Base-by-base conservation (phyloP, 2,329 filamentous ascomycete species). In the Lachnellula occidentalis region DNA sequence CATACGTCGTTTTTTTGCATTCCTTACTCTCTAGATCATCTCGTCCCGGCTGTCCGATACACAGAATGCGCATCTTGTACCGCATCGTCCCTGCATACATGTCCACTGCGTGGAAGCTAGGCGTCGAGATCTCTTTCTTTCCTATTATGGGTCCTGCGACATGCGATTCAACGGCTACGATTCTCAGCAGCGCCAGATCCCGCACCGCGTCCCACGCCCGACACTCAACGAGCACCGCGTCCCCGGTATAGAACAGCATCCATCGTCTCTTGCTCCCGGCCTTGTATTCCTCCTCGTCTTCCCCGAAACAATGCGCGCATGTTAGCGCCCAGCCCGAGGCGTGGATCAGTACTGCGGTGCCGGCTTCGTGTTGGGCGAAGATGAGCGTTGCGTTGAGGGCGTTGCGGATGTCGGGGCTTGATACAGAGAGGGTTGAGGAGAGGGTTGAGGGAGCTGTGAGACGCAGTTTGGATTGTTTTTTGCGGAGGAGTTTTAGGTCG, bases 271-370 rank as follows among this genome's bases (percentile, higher is more conserved):
- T 65, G 0, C 59, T 49, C 0, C 34, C 22, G 3, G 22, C 43
- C 49, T 70, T 63, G 2, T 73, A 67, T 8, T 75, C 71, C 1
- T 67, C 62, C 4, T 59, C 57, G 0, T 64, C 66, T 47, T 79
- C 77, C 2, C 74, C 75, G 17, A 79, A 66, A 58, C 78, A 80
- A 56, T 80, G 78, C 0, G 78, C 70, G 62, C 77, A 80, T 2
- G 76, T 79, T 19, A 80, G 64, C 4, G 79, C 59, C 41, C 78
- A 66, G 4, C 78, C 77, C 3, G 63, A 53, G 0, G 70, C 58
- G 0, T 72, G 70, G 34, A 80, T 73, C 58, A 76, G 79, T 2
- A 80, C 71, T 0, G 77, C 78, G 1, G 77, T 79, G 5, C 77
- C 76, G 5, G 77, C 77, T 57, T 77, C 73, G 24, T 74, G 64